Base-by-base conservation (phyloP, 306 rosid species). In the Morella rubra region DNA sequence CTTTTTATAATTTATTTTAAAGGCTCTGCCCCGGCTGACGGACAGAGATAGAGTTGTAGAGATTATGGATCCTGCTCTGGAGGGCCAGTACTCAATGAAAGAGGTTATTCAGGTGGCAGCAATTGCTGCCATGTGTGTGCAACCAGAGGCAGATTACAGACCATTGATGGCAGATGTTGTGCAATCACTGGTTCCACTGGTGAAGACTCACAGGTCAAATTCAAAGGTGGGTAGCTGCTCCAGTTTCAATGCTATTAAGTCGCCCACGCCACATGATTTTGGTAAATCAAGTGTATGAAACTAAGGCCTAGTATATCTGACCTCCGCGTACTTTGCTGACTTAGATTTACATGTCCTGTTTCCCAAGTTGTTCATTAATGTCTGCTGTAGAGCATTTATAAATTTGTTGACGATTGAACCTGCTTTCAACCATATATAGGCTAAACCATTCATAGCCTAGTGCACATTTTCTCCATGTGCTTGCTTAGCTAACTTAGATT, bases 111-210 rank as follows among this genome's bases (percentile, higher is more conserved):
- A 95, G 86, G 96, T 95, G 53, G 97, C 98, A 2, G 98, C 98
- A 37, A 92, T 95, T 75, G 97, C 98, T 42, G 89, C 96, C 40
- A 87, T 92, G 98, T 95, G 98, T 53, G 97, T 95, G 60, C 98
- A 95, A 75, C 97, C 96, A 0, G 98, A 92, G 85, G 93, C 96
- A 10, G 97, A 92, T 82, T 95, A 95, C 81, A 86, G 98, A 77
- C 98, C 98, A 1, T 92, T 95, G 74, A 95, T 92, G 98, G 96
- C 97, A 6, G 98, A 95, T 80, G 98, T 95, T 18, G 97, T 95
- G 77, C 97, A 95, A 79, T 95, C 98, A 13, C 78, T 92, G 75
- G 96, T 92, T 71, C 98, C 98, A 0, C 78, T 95, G 67, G 93
- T 86, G 76, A 92, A 84, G 87, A 82, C 82, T 79, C 89, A 83